Evolutionary conservation across 2,329 filamentous ascomycete genomes (phyloP).

Genomic region (Trichophyton schoenleinii): DNA sequence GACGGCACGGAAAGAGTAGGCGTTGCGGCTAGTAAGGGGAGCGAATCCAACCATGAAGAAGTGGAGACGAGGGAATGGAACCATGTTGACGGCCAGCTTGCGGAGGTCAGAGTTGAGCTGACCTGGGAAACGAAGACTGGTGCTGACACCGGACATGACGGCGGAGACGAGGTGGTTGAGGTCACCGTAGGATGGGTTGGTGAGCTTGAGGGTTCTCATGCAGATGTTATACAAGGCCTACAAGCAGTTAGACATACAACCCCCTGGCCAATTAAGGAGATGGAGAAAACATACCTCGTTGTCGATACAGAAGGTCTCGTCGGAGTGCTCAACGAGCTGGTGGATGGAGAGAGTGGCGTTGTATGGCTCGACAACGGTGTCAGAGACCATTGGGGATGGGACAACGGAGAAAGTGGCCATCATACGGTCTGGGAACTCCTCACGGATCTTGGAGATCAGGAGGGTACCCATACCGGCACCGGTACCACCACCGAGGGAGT

Average conservation of each 20-base stretch:
- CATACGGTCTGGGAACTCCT: constrained; percentile 97
- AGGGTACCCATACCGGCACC: constrained; percentile 97
- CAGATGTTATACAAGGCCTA: constrained; percentile 97
- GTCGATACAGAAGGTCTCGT: constrained; percentile 99
- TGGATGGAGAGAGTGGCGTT: constrained; percentile 98
- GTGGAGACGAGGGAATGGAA: constrained; percentile 99
- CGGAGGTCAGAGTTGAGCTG: constrained; percentile 99
- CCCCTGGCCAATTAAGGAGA: background rate
- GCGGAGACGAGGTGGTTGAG: constrained; percentile 98
- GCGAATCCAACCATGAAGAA: constrained; percentile 99
- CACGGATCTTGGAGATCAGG: constrained; percentile 94
- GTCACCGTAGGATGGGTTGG: constrained; percentile 96
- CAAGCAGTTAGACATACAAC: background rate
- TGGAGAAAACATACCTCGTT: constrained; percentile 57
- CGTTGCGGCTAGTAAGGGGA: constrained; percentile 84
- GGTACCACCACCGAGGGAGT: constrained; percentile 88
- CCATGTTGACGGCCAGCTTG: constrained; percentile 99
- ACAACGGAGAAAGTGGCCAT: constrained; percentile 97
- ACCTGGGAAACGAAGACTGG: constrained; percentile 96
- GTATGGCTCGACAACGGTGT: constrained; percentile 99
- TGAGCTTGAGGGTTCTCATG: constrained; percentile 99
- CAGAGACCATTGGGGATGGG: constrained; percentile 96
- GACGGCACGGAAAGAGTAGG: constrained; percentile 93
- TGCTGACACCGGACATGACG: constrained; percentile 99
- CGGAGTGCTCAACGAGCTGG: constrained; percentile 99